Evolutionary conservation across 2,329 filamentous ascomycete species (phyloP), one percentile per base, ranked within the genome.

Genomic region (Aspergillus spinulosporus): DNA sequence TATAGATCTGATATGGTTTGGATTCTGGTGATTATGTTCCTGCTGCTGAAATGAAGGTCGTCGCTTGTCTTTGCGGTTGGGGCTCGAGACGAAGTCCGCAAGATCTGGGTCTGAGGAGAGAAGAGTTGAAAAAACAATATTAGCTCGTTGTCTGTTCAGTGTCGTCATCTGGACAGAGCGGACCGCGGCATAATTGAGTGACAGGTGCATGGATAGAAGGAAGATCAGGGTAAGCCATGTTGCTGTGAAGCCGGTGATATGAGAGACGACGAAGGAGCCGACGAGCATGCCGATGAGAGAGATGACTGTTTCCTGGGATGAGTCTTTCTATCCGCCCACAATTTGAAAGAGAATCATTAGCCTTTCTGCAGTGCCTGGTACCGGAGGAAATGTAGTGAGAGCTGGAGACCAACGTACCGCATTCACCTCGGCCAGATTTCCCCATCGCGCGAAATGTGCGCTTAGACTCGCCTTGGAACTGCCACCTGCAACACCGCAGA

Each of bases 301-400:
- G 55, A 99, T 90, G 15, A 96, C 86, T 0, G 93, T 97, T 75
- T 97, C 94, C 76, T 97, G 94, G 62, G 90, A 95, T 9, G 92
- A 92, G 71, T 97, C 93, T 82, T 96, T 87, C 78, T 83, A 65
- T 45, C 31, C 12, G 4, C 7, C 34, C 34, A 37, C 4, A 12
- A 37, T 12, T 4, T 12, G 21, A 37, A 6, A 34, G 32, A 7
- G 32, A 34, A 11, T 12, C 7, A 37, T 37, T 12, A 37, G 9
- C 34, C n/a, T 4, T 37, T 37, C 9, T 37, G 34, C 34, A 11
- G 11, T 4, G 11, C n/a, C 34, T 37, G 34, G n/a, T 37, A 37
- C 11, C 11, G 34, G 9, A 11, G 4, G 4, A 37, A 4, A 4
- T 37, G 21, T 21, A 21, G 21, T 11, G 34, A 11, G n/a, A 12